phyloP scores from a whole-genome alignment of 2,329 filamentous ascomycete genomes.

The Fusarium sp. region DNA sequence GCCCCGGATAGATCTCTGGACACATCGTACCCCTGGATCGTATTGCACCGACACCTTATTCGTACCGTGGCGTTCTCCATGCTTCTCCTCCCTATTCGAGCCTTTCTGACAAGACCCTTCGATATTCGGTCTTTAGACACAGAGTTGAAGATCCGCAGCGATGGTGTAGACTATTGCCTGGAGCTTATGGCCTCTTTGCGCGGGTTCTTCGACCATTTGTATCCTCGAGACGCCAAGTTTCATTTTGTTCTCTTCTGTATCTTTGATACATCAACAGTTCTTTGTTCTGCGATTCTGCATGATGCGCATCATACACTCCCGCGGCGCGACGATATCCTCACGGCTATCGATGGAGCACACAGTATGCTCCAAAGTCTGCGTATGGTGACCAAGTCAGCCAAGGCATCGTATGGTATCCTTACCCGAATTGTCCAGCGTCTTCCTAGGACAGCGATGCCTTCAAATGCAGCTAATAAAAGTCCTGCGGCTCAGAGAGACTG shows the following conservation, averaged over 20 bases:
- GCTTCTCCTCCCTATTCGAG: slow-evolving; percentile 56
- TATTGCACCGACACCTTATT: slow-evolving; percentile 57
- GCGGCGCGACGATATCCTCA: slow-evolving; percentile 52
- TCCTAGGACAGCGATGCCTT: slow-evolving; percentile 36
- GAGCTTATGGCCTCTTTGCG: slow-evolving; percentile 53
- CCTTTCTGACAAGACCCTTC: slow-evolving; percentile 54
- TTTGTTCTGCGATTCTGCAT: slow-evolving; percentile 62
- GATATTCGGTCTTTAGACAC: slow-evolving; percentile 38
- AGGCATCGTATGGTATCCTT: slow-evolving; percentile 47
- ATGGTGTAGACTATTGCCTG: slow-evolving; percentile 56
- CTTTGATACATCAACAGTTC: slow-evolving; percentile 60
- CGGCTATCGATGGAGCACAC: slow-evolving; percentile 51
- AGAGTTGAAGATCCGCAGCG: slow-evolving; percentile 52
- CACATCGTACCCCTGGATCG: slow-evolving; percentile 52
- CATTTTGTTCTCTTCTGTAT: slow-evolving; percentile 60
- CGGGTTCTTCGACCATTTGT: slow-evolving; percentile 55
- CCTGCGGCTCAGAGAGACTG: slow-evolving; percentile 19
- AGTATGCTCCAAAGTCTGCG: slow-evolving; percentile 48
- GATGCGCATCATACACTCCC: slow-evolving; percentile 55
- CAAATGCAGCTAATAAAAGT: slow-evolving; percentile 11
- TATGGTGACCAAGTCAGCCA: slow-evolving; percentile 46
- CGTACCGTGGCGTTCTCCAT: slow-evolving; percentile 56
- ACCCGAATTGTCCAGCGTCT: slow-evolving; percentile 45
- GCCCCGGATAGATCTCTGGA: slow-evolving; percentile 56
- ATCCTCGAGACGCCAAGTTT: slow-evolving; percentile 58